Evolutionary conservation across 441 rosid species (phyloP).

Genomic region (Populus hybrid): DNA sequence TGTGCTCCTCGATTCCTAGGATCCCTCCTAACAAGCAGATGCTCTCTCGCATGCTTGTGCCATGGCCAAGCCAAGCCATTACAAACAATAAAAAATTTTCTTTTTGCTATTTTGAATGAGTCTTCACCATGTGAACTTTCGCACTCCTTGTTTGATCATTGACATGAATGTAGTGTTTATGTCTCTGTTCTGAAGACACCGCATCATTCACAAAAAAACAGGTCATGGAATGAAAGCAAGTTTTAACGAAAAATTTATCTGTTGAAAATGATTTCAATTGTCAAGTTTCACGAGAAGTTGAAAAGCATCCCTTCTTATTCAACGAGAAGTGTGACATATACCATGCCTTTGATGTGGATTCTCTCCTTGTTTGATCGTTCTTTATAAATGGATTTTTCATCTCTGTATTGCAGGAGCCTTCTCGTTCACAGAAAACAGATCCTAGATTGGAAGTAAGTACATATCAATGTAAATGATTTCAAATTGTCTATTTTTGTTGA

Average conservation of each 20-base stretch:
- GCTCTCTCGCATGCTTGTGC: not conserved
- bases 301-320: not conserved
- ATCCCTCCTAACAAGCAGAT: not conserved
- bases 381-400: not conserved
- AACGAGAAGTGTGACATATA: not conserved
- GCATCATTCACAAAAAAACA: not conserved
- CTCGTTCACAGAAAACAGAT: slow-evolving; percentile 26
- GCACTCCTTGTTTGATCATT: not conserved
- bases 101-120: not conserved
- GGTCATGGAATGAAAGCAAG: not conserved
- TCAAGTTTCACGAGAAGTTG: not conserved
- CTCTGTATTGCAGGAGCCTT: slow-evolving; percentile 28
- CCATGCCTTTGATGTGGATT: not conserved
- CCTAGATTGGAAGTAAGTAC: slow-evolving; percentile 50
- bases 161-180: not conserved
- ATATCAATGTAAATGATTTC: slow-evolving; percentile 4
- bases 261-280: not conserved
- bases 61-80: not conserved
- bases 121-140: not conserved
- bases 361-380: not conserved
- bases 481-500: not conserved
- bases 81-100: not conserved
- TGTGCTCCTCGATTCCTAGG: not conserved
- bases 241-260: not conserved
- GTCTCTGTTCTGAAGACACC: not conserved